Evolutionary conservation across 345 rosid species (phyloP), one percentile per base, ranked within the genome.

Genomic region (Ricinus communis): DNA sequence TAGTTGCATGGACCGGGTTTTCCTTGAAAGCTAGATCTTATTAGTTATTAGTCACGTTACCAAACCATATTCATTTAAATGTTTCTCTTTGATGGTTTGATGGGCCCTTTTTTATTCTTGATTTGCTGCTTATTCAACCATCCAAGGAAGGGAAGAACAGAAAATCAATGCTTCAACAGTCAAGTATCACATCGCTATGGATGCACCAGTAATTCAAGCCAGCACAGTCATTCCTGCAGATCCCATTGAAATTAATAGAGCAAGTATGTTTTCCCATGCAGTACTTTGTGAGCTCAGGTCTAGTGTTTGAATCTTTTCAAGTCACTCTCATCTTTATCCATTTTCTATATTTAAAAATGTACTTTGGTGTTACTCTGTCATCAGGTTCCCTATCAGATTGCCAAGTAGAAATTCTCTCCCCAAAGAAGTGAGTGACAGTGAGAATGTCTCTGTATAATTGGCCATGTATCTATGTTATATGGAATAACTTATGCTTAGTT

Each of bases 361-460:
- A 16, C 69, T 4, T 66, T 66, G 72, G 51, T 24, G 62, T 46
- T 58, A 58, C 68, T 76, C 51, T 84, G 78, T 61, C 47, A 75
- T 75, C 82, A 88, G 96, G 86, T 76, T 73, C 61, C 74, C 66
- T 75, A 47, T 59, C 78, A 25, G 47, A 75, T 61, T 28, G 76
- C 74, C 81, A 74, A 81, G 76, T 36, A 38, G 81, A 84, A 68
- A 71, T 77, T 63, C 52, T 47, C 52, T 75, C 78, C 52, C 77
- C 81, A 25, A 81, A 87, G 76, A 85, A 84, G 96, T 82, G 76
- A 74, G 90, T 72, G 25, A 33, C 56, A 38, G 24, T 45, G 8
- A 41, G 53, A 2, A 6, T 43, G 11, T 11, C 1, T 12, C 52
- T 24, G 40, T 68, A 47, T 18, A 56, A 61, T 9, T 77, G 28